Evolutionary conservation across 2,329 filamentous ascomycete species (phyloP).

Genomic region (Thelonectria olida): DNA sequence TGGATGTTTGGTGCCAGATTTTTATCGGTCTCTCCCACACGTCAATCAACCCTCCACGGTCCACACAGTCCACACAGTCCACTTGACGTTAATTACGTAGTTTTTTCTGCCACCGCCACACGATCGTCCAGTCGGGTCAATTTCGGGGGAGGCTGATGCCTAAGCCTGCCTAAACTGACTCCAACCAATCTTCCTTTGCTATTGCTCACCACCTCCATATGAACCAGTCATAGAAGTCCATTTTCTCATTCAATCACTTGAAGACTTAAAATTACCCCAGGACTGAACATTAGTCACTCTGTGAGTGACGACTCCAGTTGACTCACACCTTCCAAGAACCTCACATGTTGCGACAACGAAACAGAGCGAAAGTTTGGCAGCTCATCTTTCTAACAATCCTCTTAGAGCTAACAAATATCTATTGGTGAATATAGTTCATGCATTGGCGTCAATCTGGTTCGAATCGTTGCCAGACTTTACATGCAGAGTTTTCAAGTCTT

Average conservation of each 20-base stretch:
- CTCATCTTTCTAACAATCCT: not conserved
- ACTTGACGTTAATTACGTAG: constrained; percentile 19
- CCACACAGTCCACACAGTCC: constrained; percentile 1
- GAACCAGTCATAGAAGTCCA: too few relatives aligned
- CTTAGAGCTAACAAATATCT: not conserved
- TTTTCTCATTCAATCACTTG: too few relatives aligned
- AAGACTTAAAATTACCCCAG: too few relatives aligned
- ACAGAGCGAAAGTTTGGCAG: too few relatives aligned
- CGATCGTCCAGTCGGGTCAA: constrained; percentile 13
- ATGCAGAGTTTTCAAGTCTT: too few relatives aligned
- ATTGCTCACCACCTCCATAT: too few relatives aligned
- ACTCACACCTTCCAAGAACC: too few relatives aligned
- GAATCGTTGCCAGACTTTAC: constrained; percentile 43
- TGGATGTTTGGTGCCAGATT: constrained; percentile 46
- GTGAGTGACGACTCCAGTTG: not conserved
- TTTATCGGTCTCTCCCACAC: constrained; percentile 38
- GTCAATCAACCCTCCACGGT: constrained; percentile 35
- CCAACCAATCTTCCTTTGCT: too few relatives aligned
- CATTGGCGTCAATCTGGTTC: not conserved
- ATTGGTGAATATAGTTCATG: not conserved
- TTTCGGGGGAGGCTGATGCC: constrained; percentile 18
- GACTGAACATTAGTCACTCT: too few relatives aligned
- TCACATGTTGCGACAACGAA: too few relatives aligned
- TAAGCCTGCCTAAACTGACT: not conserved
- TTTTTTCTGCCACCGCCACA: constrained; percentile 27